Evolutionary conservation across 805 yeast genomes (phyloP), one percentile per base, ranked within the genome.

Genomic region (Candida anglica): DNA sequence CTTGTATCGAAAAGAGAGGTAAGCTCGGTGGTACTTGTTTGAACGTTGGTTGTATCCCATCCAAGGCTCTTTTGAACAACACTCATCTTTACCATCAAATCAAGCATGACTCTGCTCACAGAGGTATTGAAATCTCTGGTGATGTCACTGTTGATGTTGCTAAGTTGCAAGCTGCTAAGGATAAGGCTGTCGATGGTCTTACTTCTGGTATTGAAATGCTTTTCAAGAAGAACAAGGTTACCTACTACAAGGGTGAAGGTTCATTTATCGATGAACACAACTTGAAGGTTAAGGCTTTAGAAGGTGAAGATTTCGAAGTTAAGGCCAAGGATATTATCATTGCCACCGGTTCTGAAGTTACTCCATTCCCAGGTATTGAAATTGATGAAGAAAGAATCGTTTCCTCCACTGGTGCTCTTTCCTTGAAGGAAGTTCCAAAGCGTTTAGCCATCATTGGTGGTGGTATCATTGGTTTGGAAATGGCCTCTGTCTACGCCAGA

Each of bases 1-100:
- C 97, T 22, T 93, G 98, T 76, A 71, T 93, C 47, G 99, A 93
- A 66, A 88, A 87, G 70, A 83, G 99, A 66, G 99, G 99, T 29
- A 67, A 79, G 28, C 76, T 94, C 44, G 99, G 99, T 44, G 99
- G 99, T 55, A 93, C 98, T 37, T 93, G 99, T 78, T 72, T 94
- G 53, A 93, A 93, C 65, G 98, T 93, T 35, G 99, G 99, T 32
- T 93, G 99, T 75, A 93, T 93, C 55, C 99, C 99, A 39, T 93
- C 98, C 46, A 93, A 93, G 68, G 86, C 98, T 5, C 66, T 93
- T 40, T 72, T 93, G 53, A 91, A 93, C 80, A 93, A 93, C 75
- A 85, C 98, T 13, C 96, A 88, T 41, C 62, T 91, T 48, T 91
- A 76, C 71, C 98, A 93, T 64, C 83, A 81, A 60, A 84, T 93